Percentiles rank a stretch among this genome's conserved stretches.
Evolutionary conservation across 2,329 filamentous ascomycete species (phyloP).

Genomic region (Gremmenia infestans): DNA sequence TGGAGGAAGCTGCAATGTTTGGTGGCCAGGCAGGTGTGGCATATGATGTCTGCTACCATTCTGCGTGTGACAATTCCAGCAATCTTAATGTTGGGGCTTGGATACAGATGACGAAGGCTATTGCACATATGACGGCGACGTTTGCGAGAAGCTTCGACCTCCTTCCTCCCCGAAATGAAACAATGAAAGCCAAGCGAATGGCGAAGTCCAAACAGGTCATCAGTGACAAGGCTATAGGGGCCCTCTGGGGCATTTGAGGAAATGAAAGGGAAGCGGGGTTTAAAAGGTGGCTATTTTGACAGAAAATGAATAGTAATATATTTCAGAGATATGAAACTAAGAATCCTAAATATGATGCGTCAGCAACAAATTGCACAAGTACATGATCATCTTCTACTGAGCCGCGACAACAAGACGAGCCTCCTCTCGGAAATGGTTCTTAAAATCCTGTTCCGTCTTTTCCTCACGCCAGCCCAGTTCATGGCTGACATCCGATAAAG

Average conservation of each 20-base stretch:
- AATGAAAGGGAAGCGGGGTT: too few relatives aligned
- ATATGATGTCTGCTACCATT: slow-evolving; percentile 55
- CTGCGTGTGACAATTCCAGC: slow-evolving; percentile 51
- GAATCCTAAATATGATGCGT: too few relatives aligned
- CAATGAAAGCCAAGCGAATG: not conserved
- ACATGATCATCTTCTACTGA: not conserved
- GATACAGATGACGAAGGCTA: slow-evolving; percentile 54
- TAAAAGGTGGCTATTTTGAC: too few relatives aligned
- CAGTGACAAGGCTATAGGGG: not conserved
- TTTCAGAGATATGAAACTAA: too few relatives aligned
- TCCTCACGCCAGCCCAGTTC: slow-evolving; percentile 7
- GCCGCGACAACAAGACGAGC: not conserved
- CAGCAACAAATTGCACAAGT: too few relatives aligned
- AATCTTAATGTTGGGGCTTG: slow-evolving; percentile 56
- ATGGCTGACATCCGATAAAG: not conserved
- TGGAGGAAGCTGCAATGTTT: slow-evolving; percentile 58
- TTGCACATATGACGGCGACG: slow-evolving; percentile 17
- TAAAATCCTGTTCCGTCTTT: slow-evolving; percentile 8
- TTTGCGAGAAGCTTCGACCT: slow-evolving; percentile 14
- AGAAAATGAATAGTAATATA: too few relatives aligned
- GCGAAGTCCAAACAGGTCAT: not conserved
- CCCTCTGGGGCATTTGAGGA: not conserved
- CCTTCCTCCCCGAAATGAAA: not conserved
- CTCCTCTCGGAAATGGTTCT: not conserved
- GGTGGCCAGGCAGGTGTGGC: slow-evolving; percentile 58